phyloP scores from a whole-genome alignment of 2,329 filamentous ascomycete species.

The Coniella lustricola region DNA sequence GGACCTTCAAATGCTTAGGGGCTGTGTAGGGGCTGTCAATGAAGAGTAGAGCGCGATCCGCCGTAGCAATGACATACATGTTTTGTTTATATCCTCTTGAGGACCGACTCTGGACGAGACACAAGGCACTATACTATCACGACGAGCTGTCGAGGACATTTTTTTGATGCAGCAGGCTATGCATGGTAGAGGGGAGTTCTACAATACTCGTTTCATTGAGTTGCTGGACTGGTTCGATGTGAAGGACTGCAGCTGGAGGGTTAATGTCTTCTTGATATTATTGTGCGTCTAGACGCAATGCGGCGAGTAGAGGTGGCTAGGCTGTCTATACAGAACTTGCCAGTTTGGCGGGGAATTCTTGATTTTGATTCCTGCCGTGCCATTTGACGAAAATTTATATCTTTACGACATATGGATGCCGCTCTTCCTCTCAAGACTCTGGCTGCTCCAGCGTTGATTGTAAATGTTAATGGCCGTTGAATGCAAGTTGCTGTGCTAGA shows the following conservation, averaged over 20 bases:
- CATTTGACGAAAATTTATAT: conserved; percentile 13
- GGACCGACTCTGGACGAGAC: background rate
- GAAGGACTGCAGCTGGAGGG: no score
- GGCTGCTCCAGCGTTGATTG: no score
- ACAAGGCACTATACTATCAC: conserved; percentile 5
- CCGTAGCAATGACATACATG: background rate
- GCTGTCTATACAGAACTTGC: background rate
- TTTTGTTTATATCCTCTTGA: background rate
- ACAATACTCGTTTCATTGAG: background rate
- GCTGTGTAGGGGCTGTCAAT: background rate
- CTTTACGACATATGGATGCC: background rate
- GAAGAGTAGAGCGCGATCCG: background rate
- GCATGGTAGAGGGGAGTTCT: conserved; percentile 6
- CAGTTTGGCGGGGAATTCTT: background rate
- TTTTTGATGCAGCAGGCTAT: conserved; percentile 3
- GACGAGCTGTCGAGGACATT: background rate
- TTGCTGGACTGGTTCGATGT: no score
- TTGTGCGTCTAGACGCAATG: conserved; percentile 4
- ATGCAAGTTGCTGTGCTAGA: no score
- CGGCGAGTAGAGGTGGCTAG: background rate
- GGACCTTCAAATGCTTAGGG: background rate
- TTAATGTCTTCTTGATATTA: no score
- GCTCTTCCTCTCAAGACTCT: background rate
- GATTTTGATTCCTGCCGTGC: background rate
- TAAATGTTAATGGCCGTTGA: no score